Evolutionary conservation across 2,329 filamentous ascomycete genomes (phyloP), one percentile per base, ranked within the genome.

Genomic region (Trichoderma koningii): DNA sequence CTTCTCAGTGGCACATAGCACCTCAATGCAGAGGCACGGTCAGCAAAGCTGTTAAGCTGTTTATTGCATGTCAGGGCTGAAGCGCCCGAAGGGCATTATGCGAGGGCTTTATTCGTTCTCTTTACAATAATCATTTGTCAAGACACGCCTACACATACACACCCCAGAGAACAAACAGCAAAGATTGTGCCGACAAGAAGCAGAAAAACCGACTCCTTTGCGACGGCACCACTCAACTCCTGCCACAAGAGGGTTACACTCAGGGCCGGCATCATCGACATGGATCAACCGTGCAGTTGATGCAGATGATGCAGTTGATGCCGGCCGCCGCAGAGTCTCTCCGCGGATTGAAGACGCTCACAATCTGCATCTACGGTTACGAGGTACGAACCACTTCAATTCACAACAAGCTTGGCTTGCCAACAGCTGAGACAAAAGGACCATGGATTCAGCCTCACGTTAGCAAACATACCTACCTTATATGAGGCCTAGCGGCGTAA

Each of bases 391-490:
- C 19, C 19, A 30, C 44, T 15, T n/a, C 42, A 38, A 15, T 45
- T 30, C 41, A 28, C 28, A 41, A 57, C 44, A 61, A 7, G 23
- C n/a, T 53, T 47, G 50, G 14, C 38, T 47, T 15, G 41, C 26
- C 48, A 47, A 47, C 26, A 26, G 50, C 50, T 47, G 50, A 55
- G 41, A 14, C 26, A 57, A 53, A 47, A 47, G 23, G 30, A 30
- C 63, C 34, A 47, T 42, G 28, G 30, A 48, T 60, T 65, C 63
- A 65, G 63, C 63, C 63, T 65, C 55, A 60, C 63, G 38, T 50
- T 64, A 30, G 19, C 63, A 60, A 26, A 34, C 50, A 34, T 52
- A 3, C 23, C 30, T 30, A 23, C 21, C 21, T 23, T 23, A 23
- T 3, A 23, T n/a, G 44, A 19, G 17, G 38, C 7, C 26, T 45